Conservation (phyloP, 306 rosid genomes). For the Elaeagnus macrophylla region DNA sequence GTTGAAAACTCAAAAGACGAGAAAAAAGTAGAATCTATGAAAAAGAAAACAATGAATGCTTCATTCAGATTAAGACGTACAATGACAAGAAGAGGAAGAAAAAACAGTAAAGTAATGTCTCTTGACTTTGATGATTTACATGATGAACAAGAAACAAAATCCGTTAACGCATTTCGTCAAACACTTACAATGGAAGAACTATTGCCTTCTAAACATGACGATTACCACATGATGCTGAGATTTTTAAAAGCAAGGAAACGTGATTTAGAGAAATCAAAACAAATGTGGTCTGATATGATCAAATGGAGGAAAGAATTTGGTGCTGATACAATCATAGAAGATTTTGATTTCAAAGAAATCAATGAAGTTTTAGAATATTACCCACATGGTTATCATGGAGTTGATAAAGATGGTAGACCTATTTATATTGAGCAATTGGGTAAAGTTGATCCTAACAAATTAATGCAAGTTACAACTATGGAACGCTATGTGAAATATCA, state of each 20-base stretch:
- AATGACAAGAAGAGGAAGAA: slow-evolving; percentile 47
- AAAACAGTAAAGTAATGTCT: slow-evolving; percentile 71
- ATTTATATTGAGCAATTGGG: slow-evolving; percentile 82
- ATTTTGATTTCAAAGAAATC: slow-evolving; percentile 71
- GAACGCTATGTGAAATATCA: slow-evolving; percentile 81
- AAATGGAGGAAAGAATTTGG: slow-evolving; percentile 84
- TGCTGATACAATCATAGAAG: slow-evolving; percentile 63
- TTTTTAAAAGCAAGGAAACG: slow-evolving; percentile 85
- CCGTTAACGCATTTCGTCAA: slow-evolving; percentile 70
- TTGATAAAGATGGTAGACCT: slow-evolving; percentile 89
- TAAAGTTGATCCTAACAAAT: slow-evolving; percentile 51
- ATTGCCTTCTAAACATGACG: slow-evolving; percentile 78
- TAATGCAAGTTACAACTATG: slow-evolving; percentile 79
- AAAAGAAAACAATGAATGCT: slow-evolving; percentile 55
- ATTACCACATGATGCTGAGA: slow-evolving; percentile 87
- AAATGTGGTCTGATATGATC: slow-evolving; percentile 86
- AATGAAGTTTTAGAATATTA: slow-evolving; percentile 58
- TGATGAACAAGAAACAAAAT: slow-evolving; percentile 56
- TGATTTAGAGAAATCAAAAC: slow-evolving; percentile 72
- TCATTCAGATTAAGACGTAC: slow-evolving; percentile 59
- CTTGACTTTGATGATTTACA: slow-evolving; percentile 62
- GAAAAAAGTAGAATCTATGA: slow-evolving; percentile 41
- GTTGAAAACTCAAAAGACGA: slow-evolving; percentile 13
- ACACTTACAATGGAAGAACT: slow-evolving; percentile 68
- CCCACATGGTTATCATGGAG: slow-evolving; percentile 91